phyloP scores from a whole-genome alignment of 306 rosid species.

The Corylus avellana region DNA sequence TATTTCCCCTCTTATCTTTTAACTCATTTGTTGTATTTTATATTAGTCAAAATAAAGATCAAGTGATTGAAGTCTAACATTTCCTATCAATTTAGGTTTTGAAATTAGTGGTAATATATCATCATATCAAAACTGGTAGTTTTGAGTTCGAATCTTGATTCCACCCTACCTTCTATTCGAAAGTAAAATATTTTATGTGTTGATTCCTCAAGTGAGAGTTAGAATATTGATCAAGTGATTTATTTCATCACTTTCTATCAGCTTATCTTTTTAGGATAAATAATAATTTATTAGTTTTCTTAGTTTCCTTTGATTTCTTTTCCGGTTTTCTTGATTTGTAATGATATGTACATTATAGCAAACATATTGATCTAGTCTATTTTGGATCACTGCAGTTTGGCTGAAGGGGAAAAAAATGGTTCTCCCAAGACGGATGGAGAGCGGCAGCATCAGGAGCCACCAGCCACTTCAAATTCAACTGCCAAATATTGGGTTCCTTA shows the following conservation, averaged over 20 bases:
- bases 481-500: constrained; percentile 30
- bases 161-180: too few species aligned
- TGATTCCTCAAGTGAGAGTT: too few species aligned
- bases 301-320: background rate
- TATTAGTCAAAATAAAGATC: too few species aligned
- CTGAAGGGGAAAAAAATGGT: constrained; percentile 26
- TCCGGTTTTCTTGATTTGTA: constrained; percentile 4
- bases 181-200: too few species aligned
- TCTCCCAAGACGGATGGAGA: constrained; percentile 24
- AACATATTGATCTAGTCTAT: constrained; percentile 21
- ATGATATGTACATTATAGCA: constrained; percentile 8
- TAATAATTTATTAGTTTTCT: background rate
- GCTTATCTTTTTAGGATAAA: too few species aligned
- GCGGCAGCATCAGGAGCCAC: constrained; percentile 11
- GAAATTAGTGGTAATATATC: too few species aligned
- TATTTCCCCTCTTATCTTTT: background rate
- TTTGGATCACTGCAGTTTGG: constrained; percentile 49
- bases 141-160: too few species aligned
- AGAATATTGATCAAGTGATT: too few species aligned
- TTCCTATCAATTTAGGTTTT: too few species aligned
- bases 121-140: too few species aligned
- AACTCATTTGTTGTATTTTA: background rate
- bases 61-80: too few species aligned
- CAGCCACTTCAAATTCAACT: constrained; percentile 16
- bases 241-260: too few species aligned